These are phyloP conservation scores for Cucurbitaria berberidis DNA, from an alignment of 2,329 filamentous ascomycete species.

Conservation along the genomic window DNA sequence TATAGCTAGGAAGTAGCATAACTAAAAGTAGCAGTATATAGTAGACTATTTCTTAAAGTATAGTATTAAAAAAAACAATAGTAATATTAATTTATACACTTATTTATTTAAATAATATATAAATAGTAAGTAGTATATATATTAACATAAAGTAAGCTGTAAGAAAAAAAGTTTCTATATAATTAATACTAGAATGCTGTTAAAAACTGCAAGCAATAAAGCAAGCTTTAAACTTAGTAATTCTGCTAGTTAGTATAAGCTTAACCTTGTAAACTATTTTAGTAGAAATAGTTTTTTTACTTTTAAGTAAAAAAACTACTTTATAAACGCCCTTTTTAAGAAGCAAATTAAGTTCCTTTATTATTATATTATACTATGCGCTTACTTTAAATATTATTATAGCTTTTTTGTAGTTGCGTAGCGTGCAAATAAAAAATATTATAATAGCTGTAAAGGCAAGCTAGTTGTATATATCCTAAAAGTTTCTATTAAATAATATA, in stretches of 20 bases:
- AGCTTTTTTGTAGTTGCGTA: neutral
- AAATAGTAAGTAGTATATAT: neutral
- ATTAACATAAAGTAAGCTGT: neutral
- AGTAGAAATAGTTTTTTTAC: neutral
- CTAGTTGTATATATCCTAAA: neutral
- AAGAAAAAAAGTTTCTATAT: neutral
- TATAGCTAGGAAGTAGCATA: neutral
- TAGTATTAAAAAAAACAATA: neutral
- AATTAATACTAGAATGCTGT: neutral
- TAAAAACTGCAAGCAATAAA: neutral
- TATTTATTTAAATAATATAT: neutral
- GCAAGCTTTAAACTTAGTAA: neutral
- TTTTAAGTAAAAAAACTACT: neutral
- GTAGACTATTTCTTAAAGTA: neutral
- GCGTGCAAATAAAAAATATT: neutral
- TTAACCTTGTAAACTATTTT: neutral
- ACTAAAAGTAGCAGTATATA: neutral
- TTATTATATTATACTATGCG: neutral
- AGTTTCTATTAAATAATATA: neutral
- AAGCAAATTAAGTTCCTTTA: neutral
- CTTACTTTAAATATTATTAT: neutral
- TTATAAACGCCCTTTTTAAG: neutral
- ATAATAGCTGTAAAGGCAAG: neutral
- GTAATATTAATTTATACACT: neutral
- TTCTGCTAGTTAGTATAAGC: neutral